Base-by-base conservation (phyloP, 2,329 filamentous ascomycete species). In the Exophiala bonariae region DNA sequence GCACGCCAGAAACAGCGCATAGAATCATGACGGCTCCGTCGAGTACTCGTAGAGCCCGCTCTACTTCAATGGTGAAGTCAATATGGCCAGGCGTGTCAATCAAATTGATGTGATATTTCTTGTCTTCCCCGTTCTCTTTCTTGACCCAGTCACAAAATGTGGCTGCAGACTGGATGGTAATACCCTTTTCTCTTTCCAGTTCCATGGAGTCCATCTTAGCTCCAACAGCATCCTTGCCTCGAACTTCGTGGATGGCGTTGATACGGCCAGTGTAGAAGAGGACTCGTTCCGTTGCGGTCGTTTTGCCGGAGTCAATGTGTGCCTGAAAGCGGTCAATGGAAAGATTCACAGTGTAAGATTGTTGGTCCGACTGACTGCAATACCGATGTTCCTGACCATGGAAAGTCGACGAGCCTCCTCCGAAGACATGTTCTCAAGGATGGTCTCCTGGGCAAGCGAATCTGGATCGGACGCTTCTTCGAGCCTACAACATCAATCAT, bases 141-240 rank as follows among this genome's bases (percentile, higher is more conserved):
- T 95, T 96, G 58, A 86, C 74, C 93, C 93, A 99, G 72, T 99
- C 91, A 70, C 89, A 95, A 69, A 96, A 99, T 1, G 93, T 99
- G 18, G 93, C 93, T 9, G 93, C 93, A 59, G 92, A 97, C 70
- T 99, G 92, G 63, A 99, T 99, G 48, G 93, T 99, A 68, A 99
- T 99, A 62, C 93, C 93, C 76, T 96, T 96, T 70, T 97, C 93
- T 70, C 93, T 81, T 74, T 99, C 93, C 59, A 99, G 78, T 61
- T 99, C 93, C 93, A 99, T 99, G 19, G 91, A 96, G 76, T 99
- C 93, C 93, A 99, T 99, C 77, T 99, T 99, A 52, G 93, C 93
- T 57, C 93, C 93, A 32, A 96, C 90, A 28, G 87, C 82, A 78
- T 99, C 93, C 65, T 92, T 91, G 50, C 90, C 90, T 63, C 93